These are phyloP conservation scores for Cryphonectria naterciae DNA, from an alignment of 2,329 filamentous ascomycete species.

Conservation along the genomic window DNA sequence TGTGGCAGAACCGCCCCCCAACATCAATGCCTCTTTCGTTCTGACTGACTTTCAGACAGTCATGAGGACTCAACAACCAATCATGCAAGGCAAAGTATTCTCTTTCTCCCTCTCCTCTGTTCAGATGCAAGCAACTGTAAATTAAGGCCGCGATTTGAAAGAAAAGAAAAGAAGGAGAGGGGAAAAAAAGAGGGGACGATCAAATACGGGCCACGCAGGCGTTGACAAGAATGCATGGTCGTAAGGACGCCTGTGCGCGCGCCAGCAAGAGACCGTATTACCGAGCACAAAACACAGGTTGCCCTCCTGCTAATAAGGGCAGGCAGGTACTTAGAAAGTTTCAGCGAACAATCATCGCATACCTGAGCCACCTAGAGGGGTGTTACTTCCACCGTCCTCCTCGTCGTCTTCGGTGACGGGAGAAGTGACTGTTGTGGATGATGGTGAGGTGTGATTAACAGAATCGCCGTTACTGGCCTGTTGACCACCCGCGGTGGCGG, in stretches of 20 bases:
- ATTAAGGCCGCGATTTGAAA: background rate
- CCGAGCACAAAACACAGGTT: background rate
- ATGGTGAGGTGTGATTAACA: background rate
- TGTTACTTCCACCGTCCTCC: conserved; percentile 1
- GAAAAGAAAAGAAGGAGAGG: background rate
- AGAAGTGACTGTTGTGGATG: background rate
- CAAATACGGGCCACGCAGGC: background rate
- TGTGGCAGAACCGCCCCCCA: background rate
- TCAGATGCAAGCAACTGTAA: background rate
- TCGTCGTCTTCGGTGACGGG: conserved; percentile 10
- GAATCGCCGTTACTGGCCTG: background rate
- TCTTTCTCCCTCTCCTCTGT: background rate
- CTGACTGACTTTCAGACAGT: background rate
- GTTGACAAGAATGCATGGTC: background rate
- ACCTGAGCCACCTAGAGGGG: background rate
- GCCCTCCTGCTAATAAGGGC: background rate
- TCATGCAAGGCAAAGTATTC: background rate
- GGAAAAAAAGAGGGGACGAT: background rate
- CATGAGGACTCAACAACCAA: background rate
- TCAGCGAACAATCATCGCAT: background rate
- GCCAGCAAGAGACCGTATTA: background rate
- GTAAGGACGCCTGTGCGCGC: background rate
- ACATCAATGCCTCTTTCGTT: background rate
- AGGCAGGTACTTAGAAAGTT: background rate
- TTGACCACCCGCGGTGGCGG: conserved; percentile 1